Base-by-base conservation (phyloP, 2,329 filamentous ascomycete genomes). In the Trichoderma cornu-damae region DNA sequence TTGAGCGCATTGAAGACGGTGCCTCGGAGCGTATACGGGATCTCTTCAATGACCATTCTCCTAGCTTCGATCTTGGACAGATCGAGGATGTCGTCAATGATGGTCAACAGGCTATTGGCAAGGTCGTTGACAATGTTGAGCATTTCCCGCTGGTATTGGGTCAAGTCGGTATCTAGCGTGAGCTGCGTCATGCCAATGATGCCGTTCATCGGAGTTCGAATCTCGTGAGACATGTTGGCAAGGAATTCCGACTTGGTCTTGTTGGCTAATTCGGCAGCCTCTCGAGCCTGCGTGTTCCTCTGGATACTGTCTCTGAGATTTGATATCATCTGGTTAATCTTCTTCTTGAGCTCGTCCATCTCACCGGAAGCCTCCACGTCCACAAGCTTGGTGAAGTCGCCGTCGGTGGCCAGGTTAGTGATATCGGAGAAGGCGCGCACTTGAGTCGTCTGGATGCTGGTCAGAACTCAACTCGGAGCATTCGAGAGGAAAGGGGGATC, bases 291-390 rank as follows among this genome's bases (percentile, higher is more conserved):
- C 3, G 92, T 96, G 71, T 97, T 99, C 70, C 91, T 86, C 72
- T 97, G 92, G 64, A 99, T 96, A 79, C 89, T 95, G 74, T 97
- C 94, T 64, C 93, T 81, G 61, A 99, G 77, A 69, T 96, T 96
- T 70, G 89, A 94, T 53, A 97, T 92, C 94, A 99, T 99, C 77
- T 95, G 90, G 71, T 97, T 99, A 81, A 99, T 97, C 79, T 97
- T 97, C 67, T 92, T 86, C 76, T 99, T 99, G 66, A 99, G 80
- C 72, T 97, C 93, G 73, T 97, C 94, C 94, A 99, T 97, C 73
- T 99, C 94, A 62, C 94, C 94, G 11, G 93, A 96, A 18, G 94
- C 94, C 72, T 96, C 92, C 16, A 99, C 93, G 47, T 94, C 96
- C 70, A 99, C 93, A 58, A 95, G 85, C 70, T 96, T 96, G 22